These are phyloP conservation scores for Monocercomonoides exilis DNA, from an alignment of 78 protist species.

Conservation along the genomic window DNA sequence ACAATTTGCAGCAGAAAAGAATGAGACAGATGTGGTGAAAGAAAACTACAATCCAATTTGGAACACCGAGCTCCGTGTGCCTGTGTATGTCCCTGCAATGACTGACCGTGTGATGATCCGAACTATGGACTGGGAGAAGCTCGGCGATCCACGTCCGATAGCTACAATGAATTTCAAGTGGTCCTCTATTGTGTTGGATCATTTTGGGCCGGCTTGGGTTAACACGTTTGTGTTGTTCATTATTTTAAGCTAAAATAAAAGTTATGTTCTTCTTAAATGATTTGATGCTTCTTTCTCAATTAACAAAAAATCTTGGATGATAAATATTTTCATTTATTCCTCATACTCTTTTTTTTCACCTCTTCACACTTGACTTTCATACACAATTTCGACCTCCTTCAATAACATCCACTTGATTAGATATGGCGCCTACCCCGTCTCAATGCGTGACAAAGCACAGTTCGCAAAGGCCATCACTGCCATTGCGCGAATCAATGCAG, in stretches of 20 bases:
- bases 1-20: background rate
- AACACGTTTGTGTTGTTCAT: background rate
- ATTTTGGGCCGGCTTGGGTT: background rate
- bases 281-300: too few species aligned
- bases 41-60: conserved; percentile 14
- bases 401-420: background rate
- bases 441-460: background rate
- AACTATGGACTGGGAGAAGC: background rate
- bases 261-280: background rate
- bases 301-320: too few species aligned
- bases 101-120: background rate
- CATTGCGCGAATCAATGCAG: background rate
- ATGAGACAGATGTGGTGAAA: background rate
- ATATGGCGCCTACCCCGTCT: background rate
- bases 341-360: too few species aligned
- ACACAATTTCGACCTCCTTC: too few species aligned
- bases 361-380: too few species aligned
- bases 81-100: conserved; percentile 9
- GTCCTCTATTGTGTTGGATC: background rate
- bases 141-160: background rate
- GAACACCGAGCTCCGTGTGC: conserved; percentile 25
- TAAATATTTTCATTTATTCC: too few species aligned
- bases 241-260: background rate
- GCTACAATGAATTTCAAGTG: background rate
- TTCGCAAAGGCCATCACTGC: background rate